phyloP scores from a whole-genome alignment of 2,329 filamentous ascomycete species.

The Chlorencoelia australis region DNA sequence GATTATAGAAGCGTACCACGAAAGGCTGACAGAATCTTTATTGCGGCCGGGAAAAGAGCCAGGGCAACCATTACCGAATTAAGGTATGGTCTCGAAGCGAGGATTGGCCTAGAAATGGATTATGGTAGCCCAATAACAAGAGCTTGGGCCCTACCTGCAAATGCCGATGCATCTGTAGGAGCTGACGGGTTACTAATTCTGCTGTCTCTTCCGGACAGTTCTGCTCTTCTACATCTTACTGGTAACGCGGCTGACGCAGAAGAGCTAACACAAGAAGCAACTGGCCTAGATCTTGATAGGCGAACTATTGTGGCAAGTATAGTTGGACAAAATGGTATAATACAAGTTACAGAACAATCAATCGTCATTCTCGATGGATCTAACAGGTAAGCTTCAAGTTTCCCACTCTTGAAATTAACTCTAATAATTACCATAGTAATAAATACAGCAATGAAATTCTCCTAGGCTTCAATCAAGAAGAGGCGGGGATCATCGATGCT shows the following conservation, averaged over 20 bases:
- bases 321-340: slow-evolving; percentile 28
- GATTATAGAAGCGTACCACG: slow-evolving; percentile 19
- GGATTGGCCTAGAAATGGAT: slow-evolving; percentile 49
- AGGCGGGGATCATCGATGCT: slow-evolving; percentile 16
- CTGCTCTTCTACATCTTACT: slow-evolving; percentile 35
- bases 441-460: slow-evolving; percentile 1
- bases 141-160: slow-evolving; percentile 40
- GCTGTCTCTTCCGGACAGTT: slow-evolving; percentile 21
- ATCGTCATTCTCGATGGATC: slow-evolving; percentile 16
- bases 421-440: background rate
- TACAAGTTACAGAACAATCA: slow-evolving; percentile 45
- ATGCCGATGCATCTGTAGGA: slow-evolving; percentile 8
- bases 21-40: slow-evolving; percentile 51
- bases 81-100: slow-evolving; percentile 59
- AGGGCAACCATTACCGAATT: slow-evolving; percentile 58
- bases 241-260: slow-evolving; percentile 36
- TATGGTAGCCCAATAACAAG: slow-evolving; percentile 38
- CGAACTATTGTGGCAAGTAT: slow-evolving; percentile 40
- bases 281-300: slow-evolving; percentile 41
- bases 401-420: background rate
- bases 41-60: slow-evolving; percentile 52
- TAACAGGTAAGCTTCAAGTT: slow-evolving; percentile 12
- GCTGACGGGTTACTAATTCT: slow-evolving; percentile 19
- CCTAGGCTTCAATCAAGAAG: slow-evolving; percentile 8
- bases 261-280: slow-evolving; percentile 32